A percentile compares a stretch with the other conserved stretches of the same genome.
Conservation (phyloP, 2,329 filamentous ascomycete genomes). For the Hymenotorrendiella dingleyae region DNA sequence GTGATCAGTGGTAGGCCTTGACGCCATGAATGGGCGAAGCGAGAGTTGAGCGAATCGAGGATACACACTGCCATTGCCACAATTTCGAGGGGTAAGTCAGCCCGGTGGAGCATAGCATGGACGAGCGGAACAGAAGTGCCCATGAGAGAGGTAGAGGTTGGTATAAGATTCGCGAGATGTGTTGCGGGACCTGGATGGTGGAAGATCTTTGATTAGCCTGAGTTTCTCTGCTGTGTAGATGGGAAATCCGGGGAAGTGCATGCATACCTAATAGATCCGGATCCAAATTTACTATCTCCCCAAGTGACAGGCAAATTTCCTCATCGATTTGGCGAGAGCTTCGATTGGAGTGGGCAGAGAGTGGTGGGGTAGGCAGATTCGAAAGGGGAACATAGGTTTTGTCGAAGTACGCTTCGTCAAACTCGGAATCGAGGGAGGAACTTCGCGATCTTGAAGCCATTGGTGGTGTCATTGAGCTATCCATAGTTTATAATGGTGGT, state of each 20-base stretch:
- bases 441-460: slow-evolving; percentile 21
- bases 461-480: slow-evolving; percentile 18
- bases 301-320: slow-evolving; percentile 14
- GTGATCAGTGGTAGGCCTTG: slow-evolving; percentile 46
- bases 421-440: slow-evolving; percentile 22
- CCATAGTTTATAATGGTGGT: slow-evolving; percentile 7
- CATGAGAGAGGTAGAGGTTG: slow-evolving; percentile 54
- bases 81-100: slow-evolving; percentile 53
- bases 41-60: slow-evolving; percentile 56
- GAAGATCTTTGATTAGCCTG: slow-evolving; percentile 23
- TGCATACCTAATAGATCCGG: slow-evolving; percentile 26
- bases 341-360: slow-evolving; percentile 34
- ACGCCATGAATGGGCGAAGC: slow-evolving; percentile 58
- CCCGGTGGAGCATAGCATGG: slow-evolving; percentile 53
- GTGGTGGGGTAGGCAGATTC: slow-evolving; percentile 61
- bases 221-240: slow-evolving; percentile 4
- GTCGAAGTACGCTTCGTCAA: slow-evolving; percentile 34
- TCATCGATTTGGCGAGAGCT: slow-evolving; percentile 16
- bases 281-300: slow-evolving; percentile 26
- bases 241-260: slow-evolving; percentile 9
- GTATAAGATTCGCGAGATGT: slow-evolving; percentile 61
- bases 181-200: slow-evolving; percentile 51
- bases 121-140: slow-evolving; percentile 52
- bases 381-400: slow-evolving; percentile 61
- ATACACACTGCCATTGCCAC: slow-evolving; percentile 61